These are phyloP conservation scores for Carex arenaria DNA, from an alignment of 202 grass and related monocot genomes.

Conservation along the genomic window DNA sequence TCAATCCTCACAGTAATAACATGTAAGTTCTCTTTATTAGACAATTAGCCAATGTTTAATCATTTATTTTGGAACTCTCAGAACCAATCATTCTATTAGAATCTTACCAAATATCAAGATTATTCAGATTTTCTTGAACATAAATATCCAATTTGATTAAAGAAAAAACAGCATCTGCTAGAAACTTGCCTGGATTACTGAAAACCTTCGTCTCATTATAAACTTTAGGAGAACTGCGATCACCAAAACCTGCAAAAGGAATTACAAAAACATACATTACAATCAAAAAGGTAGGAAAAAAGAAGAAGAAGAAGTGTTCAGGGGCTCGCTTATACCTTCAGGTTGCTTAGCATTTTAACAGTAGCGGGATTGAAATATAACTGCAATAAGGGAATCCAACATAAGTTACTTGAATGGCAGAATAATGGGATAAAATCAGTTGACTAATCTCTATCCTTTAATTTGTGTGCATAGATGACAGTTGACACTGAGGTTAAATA, in stretches of 20 bases:
- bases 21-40: not conserved
- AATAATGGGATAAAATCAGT: slow-evolving; percentile 2
- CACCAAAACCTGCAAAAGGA: slow-evolving; percentile 58
- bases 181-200: slow-evolving; percentile 76
- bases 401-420: slow-evolving; percentile 24
- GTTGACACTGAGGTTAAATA: not conserved
- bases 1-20: not conserved
- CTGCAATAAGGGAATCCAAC: slow-evolving; percentile 41
- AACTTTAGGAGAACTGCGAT: slow-evolving; percentile 90
- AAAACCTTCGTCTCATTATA: slow-evolving; percentile 87
- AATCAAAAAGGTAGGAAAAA: slow-evolving; percentile 24
- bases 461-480: not conserved
- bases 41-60: not conserved
- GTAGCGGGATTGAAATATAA: slow-evolving; percentile 94
- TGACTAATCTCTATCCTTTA: not conserved
- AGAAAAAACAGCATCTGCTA: not conserved
- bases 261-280: slow-evolving; percentile 5
- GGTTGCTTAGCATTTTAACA: slow-evolving; percentile 94
- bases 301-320: slow-evolving; percentile 17
- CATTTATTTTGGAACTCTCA: not conserved
- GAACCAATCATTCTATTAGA: not conserved
- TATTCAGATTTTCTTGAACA: not conserved
- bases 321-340: slow-evolving; percentile 59
- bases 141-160: slow-evolving; percentile 7
- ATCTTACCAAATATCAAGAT: not conserved